These are phyloP conservation scores for Colletotrichum eleusines DNA, from an alignment of 2,329 filamentous ascomycete genomes.

Conservation along the genomic window DNA sequence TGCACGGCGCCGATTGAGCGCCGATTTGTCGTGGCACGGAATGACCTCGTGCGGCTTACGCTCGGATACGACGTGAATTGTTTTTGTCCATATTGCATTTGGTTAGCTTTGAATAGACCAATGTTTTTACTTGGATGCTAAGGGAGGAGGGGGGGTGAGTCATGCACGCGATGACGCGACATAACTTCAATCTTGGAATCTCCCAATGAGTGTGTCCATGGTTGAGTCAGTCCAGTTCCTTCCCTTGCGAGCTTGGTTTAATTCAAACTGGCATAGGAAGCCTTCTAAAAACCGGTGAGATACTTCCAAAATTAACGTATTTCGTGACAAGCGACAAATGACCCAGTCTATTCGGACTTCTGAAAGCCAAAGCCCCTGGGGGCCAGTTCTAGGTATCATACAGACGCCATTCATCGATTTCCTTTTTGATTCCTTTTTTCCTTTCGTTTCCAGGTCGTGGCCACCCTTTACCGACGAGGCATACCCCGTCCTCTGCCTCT, in stretches of 20 bases:
- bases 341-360: slow-evolving; percentile 42
- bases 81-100: not conserved
- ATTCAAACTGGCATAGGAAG: not conserved
- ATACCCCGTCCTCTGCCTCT: slow-evolving; percentile 88
- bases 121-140: not conserved
- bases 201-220: not conserved
- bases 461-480: slow-evolving; percentile 77
- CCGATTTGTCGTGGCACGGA: not conserved
- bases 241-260: not conserved
- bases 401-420: slow-evolving; percentile 42
- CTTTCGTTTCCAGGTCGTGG: slow-evolving; percentile 40
- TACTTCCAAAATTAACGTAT: not conserved
- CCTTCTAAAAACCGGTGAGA: not conserved
- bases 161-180: not conserved
- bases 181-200: not conserved
- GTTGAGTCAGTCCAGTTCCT: not conserved
- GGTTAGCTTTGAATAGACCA: not conserved
- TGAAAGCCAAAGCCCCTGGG: slow-evolving; percentile 37
- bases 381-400: slow-evolving; percentile 43
- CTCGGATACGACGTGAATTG: not conserved
- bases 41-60: not conserved
- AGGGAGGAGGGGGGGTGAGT: no score
- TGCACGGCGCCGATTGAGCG: not conserved
- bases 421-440: slow-evolving; percentile 42
- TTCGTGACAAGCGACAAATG: slow-evolving; percentile 39